phyloP scores from a whole-genome alignment of 768 basidiomycete genomes.

The Botryobasidium botryosum region DNA sequence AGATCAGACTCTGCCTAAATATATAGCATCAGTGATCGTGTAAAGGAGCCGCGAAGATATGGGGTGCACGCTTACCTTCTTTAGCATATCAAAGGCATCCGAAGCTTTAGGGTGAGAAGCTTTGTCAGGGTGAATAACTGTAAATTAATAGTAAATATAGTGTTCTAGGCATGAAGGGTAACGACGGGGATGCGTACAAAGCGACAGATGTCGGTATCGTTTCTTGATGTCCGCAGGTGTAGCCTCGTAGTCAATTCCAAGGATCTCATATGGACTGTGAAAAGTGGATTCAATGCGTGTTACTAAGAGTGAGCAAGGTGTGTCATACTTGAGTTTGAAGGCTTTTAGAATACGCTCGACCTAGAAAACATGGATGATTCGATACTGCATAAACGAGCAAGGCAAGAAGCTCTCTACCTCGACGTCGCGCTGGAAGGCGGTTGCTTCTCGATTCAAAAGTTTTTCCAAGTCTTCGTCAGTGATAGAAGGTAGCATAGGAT shows the following conservation, averaged over 20 bases:
- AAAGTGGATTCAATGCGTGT: not conserved
- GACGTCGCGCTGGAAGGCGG: constrained; percentile 70
- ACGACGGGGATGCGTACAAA: constrained; percentile 37
- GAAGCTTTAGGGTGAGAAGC: constrained; percentile 72
- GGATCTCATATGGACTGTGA: constrained; percentile 77
- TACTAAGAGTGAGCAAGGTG: not conserved
- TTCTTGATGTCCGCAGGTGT: constrained; percentile 74
- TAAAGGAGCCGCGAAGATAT: not conserved
- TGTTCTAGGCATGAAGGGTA: constrained; percentile 14
- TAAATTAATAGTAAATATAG: constrained; percentile 3
- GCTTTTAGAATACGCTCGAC: constrained; percentile 76
- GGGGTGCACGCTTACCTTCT: constrained; percentile 43
- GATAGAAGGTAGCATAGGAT: too few relatives aligned
- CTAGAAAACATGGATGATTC: constrained; percentile 10
- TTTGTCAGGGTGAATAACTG: constrained; percentile 99
- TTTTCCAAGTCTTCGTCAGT: constrained; percentile 54
- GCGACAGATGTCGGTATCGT: constrained; percentile 68
- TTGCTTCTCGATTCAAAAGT: constrained; percentile 61
- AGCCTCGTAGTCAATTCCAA: constrained; percentile 44
- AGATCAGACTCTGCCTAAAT: constrained; percentile 73
- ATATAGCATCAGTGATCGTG: not conserved
- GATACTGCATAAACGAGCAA: not conserved
- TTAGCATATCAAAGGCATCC: constrained; percentile 85
- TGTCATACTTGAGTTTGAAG: constrained; percentile 84
- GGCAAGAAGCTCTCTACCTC: constrained; percentile 31